Percentiles rank a stretch among this genome's conserved stretches.
Evolutionary conservation across 805 yeast species (phyloP).

Genomic region (Tetrapisispora nanseiensis): DNA sequence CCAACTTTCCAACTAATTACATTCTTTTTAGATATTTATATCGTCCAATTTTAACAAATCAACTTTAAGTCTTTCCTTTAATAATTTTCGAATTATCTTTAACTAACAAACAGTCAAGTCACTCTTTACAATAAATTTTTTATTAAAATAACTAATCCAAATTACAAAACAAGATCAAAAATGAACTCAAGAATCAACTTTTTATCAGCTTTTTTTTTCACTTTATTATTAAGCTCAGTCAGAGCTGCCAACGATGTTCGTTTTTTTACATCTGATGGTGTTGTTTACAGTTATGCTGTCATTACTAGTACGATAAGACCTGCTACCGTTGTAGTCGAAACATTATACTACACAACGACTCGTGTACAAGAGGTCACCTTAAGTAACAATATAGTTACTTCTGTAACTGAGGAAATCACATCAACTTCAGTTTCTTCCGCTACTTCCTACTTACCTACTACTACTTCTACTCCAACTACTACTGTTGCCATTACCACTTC

Average conservation of each 20-base stretch:
- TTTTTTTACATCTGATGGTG: conserved; percentile 29
- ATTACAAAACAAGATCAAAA: background rate
- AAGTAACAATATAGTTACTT: conserved; percentile 18
- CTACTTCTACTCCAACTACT: conserved; percentile 5
- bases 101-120: conserved; percentile 1
- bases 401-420: conserved; percentile 23
- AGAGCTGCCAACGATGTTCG: conserved; percentile 16
- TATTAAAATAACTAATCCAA: background rate
- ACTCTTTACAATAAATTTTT: background rate
- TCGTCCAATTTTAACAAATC: background rate
- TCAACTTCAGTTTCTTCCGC: conserved; percentile 16
- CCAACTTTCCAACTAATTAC: conserved; percentile 3
- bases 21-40: background rate
- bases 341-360: conserved; percentile 28
- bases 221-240: conserved; percentile 6
- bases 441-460: background rate
- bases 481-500: conserved; percentile 1
- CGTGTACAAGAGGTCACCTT: conserved; percentile 23
- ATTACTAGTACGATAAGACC: conserved; percentile 28
- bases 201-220: background rate
- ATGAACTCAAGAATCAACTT: conserved; percentile 1
- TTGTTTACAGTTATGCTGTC: conserved; percentile 29
- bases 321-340: conserved; percentile 25
- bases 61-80: conserved; percentile 4
- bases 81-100: conserved; percentile 1